Percentiles rank a stretch among this genome's conserved stretches.
These are phyloP conservation scores for Haematococcus sp. DNA, from an alignment of 139 green algal genomes.

Conservation along the genomic window DNA sequence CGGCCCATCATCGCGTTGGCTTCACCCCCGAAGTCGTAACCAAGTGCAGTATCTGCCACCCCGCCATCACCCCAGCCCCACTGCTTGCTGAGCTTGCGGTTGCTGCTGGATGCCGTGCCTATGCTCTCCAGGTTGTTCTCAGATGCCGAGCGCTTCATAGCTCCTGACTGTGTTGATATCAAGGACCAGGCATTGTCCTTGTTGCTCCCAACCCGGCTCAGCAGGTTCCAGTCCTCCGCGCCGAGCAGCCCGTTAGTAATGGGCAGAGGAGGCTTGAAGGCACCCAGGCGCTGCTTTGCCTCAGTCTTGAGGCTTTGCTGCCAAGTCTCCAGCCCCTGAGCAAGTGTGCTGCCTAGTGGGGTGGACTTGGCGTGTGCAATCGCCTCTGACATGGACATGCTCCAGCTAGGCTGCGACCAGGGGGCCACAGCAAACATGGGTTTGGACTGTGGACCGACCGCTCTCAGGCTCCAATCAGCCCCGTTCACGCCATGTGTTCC, in stretches of 20 bases:
- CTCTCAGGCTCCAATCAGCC: too few relatives aligned
- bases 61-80: not conserved
- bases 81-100: not conserved
- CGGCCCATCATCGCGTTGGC: too few relatives aligned
- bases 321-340: slow-evolving; percentile 40
- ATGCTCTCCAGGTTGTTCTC: slow-evolving; percentile 33
- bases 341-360: slow-evolving; percentile 22
- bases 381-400: not conserved
- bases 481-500: too few relatives aligned
- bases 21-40: too few relatives aligned
- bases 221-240: slow-evolving; percentile 44
- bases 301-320: slow-evolving; percentile 32
- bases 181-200: too few relatives aligned
- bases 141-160: slow-evolving; percentile 45
- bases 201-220: slow-evolving; percentile 26
- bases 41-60: too few relatives aligned
- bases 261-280: slow-evolving; percentile 32
- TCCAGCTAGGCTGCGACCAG: too few relatives aligned
- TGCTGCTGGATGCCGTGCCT: slow-evolving; percentile 10
- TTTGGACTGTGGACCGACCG: too few relatives aligned
- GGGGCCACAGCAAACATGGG: too few relatives aligned
- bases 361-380: slow-evolving; percentile 3
- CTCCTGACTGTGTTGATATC: not conserved
- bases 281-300: slow-evolving; percentile 32
- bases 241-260: slow-evolving; percentile 23